These are phyloP conservation scores for Naumovozyma dairenensis DNA, from an alignment of 805 yeast genomes.

Conservation along the genomic window DNA sequence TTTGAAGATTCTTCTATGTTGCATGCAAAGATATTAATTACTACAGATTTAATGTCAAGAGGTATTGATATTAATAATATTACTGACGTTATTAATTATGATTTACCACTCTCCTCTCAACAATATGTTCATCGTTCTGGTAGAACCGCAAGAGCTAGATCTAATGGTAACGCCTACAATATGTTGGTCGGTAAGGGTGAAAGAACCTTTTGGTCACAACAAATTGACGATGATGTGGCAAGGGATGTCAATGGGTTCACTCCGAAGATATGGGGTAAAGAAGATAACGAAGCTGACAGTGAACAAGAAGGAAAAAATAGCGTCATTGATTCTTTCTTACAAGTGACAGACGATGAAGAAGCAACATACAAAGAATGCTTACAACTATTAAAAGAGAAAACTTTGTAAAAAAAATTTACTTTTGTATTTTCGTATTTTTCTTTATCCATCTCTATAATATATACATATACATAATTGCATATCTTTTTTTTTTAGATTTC, in stretches of 20 bases:
- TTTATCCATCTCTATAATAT: no score
- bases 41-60: constrained; percentile 91
- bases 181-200: constrained; percentile 75
- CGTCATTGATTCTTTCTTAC: constrained; percentile 3
- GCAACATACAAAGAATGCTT: constrained; percentile 37
- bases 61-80: constrained; percentile 77
- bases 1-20: constrained; percentile 36
- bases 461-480: no score
- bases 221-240: constrained; percentile 42
- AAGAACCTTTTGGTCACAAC: constrained; percentile 47
- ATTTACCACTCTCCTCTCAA: constrained; percentile 75
- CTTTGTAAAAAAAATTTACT: no score
- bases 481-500: no score
- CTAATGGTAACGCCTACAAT: constrained; percentile 64
- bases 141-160: constrained; percentile 91
- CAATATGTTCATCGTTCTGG: constrained; percentile 96
- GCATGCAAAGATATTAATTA: constrained; percentile 38
- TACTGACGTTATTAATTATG: constrained; percentile 77
- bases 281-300: constrained; percentile 5
- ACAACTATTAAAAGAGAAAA: constrained; percentile 35
- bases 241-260: constrained; percentile 32
- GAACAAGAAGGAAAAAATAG: constrained; percentile 6
- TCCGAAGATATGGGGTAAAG: constrained; percentile 20
- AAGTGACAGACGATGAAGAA: constrained; percentile 31
- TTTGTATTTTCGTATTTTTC: no score